Evolutionary conservation across 176 grass and related monocot genomes (phyloP), one percentile per base, ranked within the genome.

Genomic region (Saccharum officinarum): DNA sequence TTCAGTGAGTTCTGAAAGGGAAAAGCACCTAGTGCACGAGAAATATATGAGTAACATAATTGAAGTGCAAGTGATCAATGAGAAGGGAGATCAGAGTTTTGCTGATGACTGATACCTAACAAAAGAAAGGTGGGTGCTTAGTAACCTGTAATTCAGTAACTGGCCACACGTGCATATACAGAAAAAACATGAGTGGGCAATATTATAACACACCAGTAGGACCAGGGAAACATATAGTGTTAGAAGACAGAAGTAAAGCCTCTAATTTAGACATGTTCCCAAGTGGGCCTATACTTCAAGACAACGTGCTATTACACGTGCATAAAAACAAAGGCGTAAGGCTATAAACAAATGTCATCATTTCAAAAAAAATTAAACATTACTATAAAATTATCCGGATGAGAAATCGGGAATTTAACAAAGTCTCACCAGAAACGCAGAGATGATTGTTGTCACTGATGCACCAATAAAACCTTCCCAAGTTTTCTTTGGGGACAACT

Each of bases 391-490:
- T 10, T 13, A 55, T 12, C 36, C 55, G 65, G 17, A 25, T 46
- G 72, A 3, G 5, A 17, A 65, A 60, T 60, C 2, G 2, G 1
- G 55, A 23, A 70, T 25, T 69, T 18, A 69, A 82, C 15, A 60
- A 68, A 78, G 60, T 86, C 83, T 96, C 68, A 99, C 97, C 92
- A 97, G 71, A 85, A 99, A 99, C 31, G 97, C 97, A 84, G 92
- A 94, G 42, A 99, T 78, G 79, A 99, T 91, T 79, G 94, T 97
- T 79, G 97, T 97, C 76, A 99, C 88, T 37, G 94, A 99, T 52
- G 97, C 97, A 66, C 97, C 97, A 86, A 99, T 97, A 91, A 99
- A 99, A 91, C 97, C 97, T 82, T 99, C 97, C 97, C 97, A 99
- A 47, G 97, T 97, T 85, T 99, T 99, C 84, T 99, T 99, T 72